Percentiles rank a stretch among this genome's conserved stretches.
These are phyloP conservation scores for Chenopodium suecicum DNA, from an alignment of 148 eudicot species.

Conservation along the genomic window DNA sequence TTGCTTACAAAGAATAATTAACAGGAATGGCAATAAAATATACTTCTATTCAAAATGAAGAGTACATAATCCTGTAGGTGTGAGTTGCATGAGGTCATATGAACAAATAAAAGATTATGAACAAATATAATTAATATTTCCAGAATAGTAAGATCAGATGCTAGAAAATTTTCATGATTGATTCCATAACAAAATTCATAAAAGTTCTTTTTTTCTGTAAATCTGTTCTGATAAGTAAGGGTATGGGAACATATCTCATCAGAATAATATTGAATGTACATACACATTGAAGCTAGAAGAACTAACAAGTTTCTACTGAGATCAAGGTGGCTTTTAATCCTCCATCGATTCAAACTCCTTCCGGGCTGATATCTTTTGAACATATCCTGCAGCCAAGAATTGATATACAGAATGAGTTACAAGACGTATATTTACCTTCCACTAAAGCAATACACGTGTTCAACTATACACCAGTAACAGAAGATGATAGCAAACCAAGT, in stretches of 20 bases:
- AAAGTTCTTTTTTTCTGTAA: constrained; percentile 3
- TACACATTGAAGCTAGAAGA: constrained; percentile 1
- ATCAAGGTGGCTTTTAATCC: constrained; percentile 72
- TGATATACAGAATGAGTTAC: not conserved
- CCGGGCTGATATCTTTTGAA: constrained; percentile 91
- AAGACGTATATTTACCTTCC: not conserved
- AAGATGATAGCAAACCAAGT: not conserved
- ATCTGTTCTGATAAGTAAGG: not conserved
- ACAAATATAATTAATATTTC: not conserved
- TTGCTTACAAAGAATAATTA: not conserved
- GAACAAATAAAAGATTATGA: not conserved
- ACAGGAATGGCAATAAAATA: not conserved
- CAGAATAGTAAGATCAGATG: not conserved
- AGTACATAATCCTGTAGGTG: no score
- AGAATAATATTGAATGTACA: not conserved
- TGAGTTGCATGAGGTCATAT: not conserved
- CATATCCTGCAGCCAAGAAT: constrained; percentile 64
- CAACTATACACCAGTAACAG: not conserved
- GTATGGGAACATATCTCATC: constrained; percentile 5
- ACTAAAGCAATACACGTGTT: not conserved
- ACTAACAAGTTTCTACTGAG: not conserved
- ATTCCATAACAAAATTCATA: not conserved
- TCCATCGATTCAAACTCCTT: constrained; percentile 77
- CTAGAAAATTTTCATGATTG: not conserved
- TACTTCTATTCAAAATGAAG: not conserved